A percentile compares a stretch with the other conserved stretches of the same genome.
Evolutionary conservation across 208 protist species (phyloP).

Genomic region (Tritrichomonas musculus): DNA sequence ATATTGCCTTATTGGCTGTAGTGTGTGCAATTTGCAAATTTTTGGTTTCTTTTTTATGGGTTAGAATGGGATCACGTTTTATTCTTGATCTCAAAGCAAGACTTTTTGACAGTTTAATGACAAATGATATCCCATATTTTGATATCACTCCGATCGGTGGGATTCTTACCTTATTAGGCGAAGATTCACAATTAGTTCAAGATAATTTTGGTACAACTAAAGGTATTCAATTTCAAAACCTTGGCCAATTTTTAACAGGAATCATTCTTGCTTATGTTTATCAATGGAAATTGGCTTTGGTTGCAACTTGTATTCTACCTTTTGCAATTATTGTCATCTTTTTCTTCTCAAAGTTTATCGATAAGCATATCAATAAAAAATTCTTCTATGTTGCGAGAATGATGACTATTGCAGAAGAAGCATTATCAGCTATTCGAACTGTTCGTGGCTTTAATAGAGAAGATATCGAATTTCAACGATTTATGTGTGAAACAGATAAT

Average conservation of each 20-base stretch:
- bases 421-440: slow-evolving; percentile 35
- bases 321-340: neutral
- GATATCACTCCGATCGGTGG: neutral
- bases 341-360: neutral
- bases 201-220: neutral
- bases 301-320: neutral
- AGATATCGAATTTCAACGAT: neutral
- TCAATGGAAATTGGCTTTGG: neutral
- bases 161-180: neutral
- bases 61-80: neutral
- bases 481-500: neutral
- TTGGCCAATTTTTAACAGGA: neutral
- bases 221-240: neutral
- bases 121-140: no score
- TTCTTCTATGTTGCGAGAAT: neutral
- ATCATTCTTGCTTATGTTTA: slow-evolving; percentile 11
- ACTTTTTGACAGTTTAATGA: neutral
- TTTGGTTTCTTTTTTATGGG: neutral
- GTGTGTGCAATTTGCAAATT: neutral
- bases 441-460: slow-evolving; percentile 28
- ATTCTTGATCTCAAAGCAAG: neutral
- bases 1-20: neutral
- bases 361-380: neutral
- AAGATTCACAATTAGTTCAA: neutral
- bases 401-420: slow-evolving; percentile 36